These are phyloP conservation scores for Colletotrichum horii DNA, from an alignment of 2,329 filamentous ascomycete genomes.

Conservation along the genomic window DNA sequence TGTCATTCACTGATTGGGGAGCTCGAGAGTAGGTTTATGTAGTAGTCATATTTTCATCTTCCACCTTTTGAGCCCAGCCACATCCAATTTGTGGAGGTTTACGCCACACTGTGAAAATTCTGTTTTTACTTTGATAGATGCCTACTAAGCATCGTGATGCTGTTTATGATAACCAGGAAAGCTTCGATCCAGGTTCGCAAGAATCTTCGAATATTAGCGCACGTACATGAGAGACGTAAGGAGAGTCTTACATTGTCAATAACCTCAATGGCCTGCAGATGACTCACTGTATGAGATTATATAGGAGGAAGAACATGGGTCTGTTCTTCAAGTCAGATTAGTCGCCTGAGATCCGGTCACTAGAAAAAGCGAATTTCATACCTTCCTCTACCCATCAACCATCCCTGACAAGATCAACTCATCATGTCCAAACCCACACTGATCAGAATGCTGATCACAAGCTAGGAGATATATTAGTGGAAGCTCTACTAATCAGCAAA, in stretches of 20 bases:
- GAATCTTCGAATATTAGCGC: background rate
- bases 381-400: background rate
- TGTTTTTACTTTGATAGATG: background rate
- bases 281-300: background rate
- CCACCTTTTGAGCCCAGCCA: background rate
- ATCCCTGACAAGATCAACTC: background rate
- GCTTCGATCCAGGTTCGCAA: background rate
- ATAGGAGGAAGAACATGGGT: background rate
- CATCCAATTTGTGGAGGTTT: background rate
- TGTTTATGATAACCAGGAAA: background rate
- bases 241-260: background rate
- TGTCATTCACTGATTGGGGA: too few species aligned
- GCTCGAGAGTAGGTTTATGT: too few species aligned
- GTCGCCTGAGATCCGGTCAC: accelerated
- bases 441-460: too few species aligned
- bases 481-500: too few species aligned
- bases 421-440: background rate
- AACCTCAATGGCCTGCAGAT: background rate
- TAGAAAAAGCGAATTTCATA: background rate
- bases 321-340: background rate
- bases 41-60: too few species aligned
- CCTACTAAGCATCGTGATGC: background rate
- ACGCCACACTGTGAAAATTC: too few species aligned
- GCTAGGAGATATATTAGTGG: too few species aligned
- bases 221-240: background rate